phyloP scores from a whole-genome alignment of 169 alveolate species.

The Neospora caninum region DNA sequence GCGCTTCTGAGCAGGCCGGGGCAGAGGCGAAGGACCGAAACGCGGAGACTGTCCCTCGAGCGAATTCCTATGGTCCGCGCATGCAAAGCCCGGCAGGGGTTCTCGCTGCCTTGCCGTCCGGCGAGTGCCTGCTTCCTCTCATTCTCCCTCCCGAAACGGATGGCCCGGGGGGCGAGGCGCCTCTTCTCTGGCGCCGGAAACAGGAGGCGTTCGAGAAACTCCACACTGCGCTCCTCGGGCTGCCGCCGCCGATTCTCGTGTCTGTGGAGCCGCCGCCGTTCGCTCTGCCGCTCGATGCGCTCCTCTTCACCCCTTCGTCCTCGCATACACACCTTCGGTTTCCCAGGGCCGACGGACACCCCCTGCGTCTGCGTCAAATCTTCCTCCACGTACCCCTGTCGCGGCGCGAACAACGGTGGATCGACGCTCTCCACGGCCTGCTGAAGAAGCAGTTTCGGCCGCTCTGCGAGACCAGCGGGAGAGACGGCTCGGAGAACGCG shows the following conservation, averaged over 20 bases:
- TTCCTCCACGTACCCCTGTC: slow-evolving; percentile 67
- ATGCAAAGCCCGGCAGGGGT: too few relatives aligned
- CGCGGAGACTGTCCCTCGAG: too few relatives aligned
- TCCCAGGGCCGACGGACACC: background rate
- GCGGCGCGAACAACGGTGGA: slow-evolving; percentile 52
- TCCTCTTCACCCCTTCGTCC: background rate
- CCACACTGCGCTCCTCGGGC: background rate
- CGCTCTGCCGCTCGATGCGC: slow-evolving; percentile 13
- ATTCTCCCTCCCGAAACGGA: background rate
- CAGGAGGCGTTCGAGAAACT: background rate
- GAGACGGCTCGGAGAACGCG: background rate
- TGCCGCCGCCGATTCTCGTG: slow-evolving; percentile 34
- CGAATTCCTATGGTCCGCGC: too few relatives aligned
- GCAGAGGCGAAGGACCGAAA: too few relatives aligned
- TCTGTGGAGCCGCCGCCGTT: background rate
- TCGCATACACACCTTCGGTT: slow-evolving; percentile 3
- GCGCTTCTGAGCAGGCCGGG: too few relatives aligned
- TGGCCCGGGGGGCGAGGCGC: background rate
- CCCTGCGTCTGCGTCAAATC: slow-evolving; percentile 63
- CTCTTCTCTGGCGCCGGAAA: background rate
- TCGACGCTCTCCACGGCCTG: background rate
- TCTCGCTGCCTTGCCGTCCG: background rate
- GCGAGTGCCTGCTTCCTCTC: background rate
- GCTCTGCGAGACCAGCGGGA: background rate
- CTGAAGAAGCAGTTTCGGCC: background rate